Conservation (phyloP, 2,329 filamentous ascomycete species). For the Coniella vitis region DNA sequence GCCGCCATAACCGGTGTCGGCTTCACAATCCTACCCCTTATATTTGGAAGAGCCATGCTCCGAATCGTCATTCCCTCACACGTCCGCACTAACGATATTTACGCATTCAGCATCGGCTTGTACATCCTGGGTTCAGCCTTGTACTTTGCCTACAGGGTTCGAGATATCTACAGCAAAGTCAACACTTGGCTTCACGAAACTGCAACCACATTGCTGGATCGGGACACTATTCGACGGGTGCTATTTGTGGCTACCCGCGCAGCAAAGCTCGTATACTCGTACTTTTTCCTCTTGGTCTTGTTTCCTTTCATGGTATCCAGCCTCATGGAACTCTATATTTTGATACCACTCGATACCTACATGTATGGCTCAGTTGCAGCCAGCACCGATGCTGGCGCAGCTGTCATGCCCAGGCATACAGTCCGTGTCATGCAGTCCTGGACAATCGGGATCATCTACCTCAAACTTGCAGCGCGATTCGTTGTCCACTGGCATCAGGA, state of each 20-base stretch:
- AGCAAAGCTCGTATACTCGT: conserved; percentile 62
- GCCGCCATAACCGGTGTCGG: conserved; percentile 80
- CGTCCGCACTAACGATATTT: conserved; percentile 84
- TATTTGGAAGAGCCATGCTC: conserved; percentile 77
- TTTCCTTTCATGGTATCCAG: conserved; percentile 75
- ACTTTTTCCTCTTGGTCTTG: conserved; percentile 65
- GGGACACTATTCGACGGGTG: conserved; percentile 25
- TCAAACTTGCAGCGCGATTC: conserved; percentile 69
- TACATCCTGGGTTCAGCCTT: conserved; percentile 66
- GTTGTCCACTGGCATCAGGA: conserved; percentile 61
- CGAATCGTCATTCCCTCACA: conserved; percentile 63
- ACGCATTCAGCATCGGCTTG: conserved; percentile 87
- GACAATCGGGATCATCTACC: conserved; percentile 86
- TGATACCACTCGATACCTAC: conserved; percentile 81
- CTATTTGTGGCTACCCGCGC: conserved; percentile 26
- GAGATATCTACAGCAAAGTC: conserved; percentile 29
- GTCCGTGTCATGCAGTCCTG: conserved; percentile 88
- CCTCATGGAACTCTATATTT: conserved; percentile 79
- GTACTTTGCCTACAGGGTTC: conserved; percentile 53
- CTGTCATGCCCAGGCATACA: conserved; percentile 49
- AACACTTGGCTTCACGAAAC: conserved; percentile 25
- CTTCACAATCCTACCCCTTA: conserved; percentile 77
- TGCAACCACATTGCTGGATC: conserved; percentile 23
- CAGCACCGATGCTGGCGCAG: conserved; percentile 19
- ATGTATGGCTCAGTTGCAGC: conserved; percentile 36